These are phyloP conservation scores for Tolypocladium inflatum DNA, from an alignment of 2,329 filamentous ascomycete species.

Conservation along the genomic window DNA sequence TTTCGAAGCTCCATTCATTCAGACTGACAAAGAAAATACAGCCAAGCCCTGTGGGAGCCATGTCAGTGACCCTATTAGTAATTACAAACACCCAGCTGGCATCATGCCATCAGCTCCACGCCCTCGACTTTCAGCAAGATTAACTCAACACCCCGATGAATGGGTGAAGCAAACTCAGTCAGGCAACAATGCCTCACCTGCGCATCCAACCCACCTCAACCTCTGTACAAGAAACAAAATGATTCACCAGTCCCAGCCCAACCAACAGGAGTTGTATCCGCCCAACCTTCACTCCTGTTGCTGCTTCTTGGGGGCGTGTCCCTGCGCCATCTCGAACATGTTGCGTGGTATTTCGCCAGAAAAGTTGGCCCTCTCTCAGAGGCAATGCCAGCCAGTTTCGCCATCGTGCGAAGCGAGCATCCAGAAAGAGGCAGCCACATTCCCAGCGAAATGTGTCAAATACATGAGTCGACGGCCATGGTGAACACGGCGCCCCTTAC, in stretches of 20 bases:
- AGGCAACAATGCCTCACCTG: neutral
- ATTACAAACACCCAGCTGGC: neutral
- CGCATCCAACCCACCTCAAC: constrained; percentile 2
- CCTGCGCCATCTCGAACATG: neutral
- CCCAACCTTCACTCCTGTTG: neutral
- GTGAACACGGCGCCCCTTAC: neutral
- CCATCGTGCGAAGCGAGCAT: neutral
- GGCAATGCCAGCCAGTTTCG: neutral
- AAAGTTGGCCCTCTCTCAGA: too few relatives aligned
- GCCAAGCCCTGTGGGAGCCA: constrained; percentile 6
- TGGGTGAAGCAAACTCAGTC: neutral
- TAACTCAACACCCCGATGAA: neutral
- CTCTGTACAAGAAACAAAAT: constrained; percentile 5
- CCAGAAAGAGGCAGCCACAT: neutral
- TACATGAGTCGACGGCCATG: neutral
- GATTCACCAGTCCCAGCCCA: neutral
- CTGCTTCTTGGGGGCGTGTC: neutral
- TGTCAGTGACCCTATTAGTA: constrained; percentile 1
- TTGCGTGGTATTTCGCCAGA: neutral
- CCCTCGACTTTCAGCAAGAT: neutral
- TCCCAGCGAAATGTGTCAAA: neutral
- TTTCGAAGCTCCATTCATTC: neutral
- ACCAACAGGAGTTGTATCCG: neutral
- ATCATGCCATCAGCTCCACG: neutral
- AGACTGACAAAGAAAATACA: constrained; percentile 2